Percentiles rank a stretch among this genome's conserved stretches.
Evolutionary conservation across 2,329 filamentous ascomycete species (phyloP).

Genomic region (Chalaropsis ovoidea): DNA sequence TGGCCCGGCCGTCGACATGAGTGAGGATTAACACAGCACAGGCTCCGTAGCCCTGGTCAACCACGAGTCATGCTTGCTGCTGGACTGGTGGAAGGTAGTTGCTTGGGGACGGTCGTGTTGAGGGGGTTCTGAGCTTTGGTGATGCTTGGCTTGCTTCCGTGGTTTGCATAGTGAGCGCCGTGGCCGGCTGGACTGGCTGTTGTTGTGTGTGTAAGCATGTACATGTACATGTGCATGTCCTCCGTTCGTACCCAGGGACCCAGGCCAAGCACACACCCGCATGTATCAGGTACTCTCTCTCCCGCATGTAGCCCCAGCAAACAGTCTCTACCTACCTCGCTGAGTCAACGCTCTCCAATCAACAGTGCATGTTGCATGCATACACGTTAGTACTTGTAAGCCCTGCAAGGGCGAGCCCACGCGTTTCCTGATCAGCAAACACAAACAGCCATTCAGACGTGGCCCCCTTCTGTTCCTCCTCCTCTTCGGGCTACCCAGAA

Average conservation of each 20-base stretch:
- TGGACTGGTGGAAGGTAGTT: too few species aligned
- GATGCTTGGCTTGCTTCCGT: too few species aligned
- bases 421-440: background rate
- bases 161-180: too few species aligned
- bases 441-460: background rate
- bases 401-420: background rate
- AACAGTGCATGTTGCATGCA: background rate
- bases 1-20: too few species aligned
- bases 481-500: background rate
- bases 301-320: background rate
- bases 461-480: background rate
- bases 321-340: too few species aligned
- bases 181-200: too few species aligned
- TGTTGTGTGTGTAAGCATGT: background rate
- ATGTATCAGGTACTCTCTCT: background rate
- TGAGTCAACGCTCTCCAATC: background rate
- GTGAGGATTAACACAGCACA: too few species aligned
- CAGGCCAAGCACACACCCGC: background rate
- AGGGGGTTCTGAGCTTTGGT: too few species aligned
- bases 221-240: background rate
- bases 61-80: slow-evolving; percentile 2
- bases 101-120: too few species aligned
- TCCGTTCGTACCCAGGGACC: too few species aligned
- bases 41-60: background rate
- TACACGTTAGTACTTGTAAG: background rate